These are phyloP conservation scores for Ceraceosorus guamensis DNA, from an alignment of 1,284 basidiomycete species.

Conservation along the genomic window DNA sequence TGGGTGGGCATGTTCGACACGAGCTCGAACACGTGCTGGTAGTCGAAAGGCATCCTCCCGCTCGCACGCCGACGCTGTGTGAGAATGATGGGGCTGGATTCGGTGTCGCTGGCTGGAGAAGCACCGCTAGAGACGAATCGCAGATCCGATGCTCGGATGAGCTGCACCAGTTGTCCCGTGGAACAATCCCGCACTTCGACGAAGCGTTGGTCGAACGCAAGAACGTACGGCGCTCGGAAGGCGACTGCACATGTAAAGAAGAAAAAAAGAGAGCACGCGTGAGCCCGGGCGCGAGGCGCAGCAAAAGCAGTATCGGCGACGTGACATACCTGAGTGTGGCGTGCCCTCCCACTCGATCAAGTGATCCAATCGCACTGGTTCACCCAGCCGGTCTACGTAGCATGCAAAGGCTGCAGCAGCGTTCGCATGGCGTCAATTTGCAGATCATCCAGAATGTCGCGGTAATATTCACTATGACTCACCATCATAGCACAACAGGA, in stretches of 20 bases:
- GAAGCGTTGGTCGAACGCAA: slow-evolving; percentile 83
- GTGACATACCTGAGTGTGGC: slow-evolving; percentile 19
- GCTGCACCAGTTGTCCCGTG: slow-evolving; percentile 78
- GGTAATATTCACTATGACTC: too few relatives aligned
- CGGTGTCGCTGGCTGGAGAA: slow-evolving; percentile 1
- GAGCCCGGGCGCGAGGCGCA: too few relatives aligned
- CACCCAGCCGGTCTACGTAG: slow-evolving; percentile 52
- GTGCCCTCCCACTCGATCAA: slow-evolving; percentile 93
- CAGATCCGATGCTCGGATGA: slow-evolving; percentile 73
- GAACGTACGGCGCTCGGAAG: slow-evolving; percentile 77
- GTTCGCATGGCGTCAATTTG: too few relatives aligned
- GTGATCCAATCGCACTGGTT: slow-evolving; percentile 55
- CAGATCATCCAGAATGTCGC: too few relatives aligned
- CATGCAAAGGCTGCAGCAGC: slow-evolving; percentile 78
- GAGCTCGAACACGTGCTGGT: slow-evolving; percentile 9
- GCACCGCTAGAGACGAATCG: slow-evolving; percentile 59
- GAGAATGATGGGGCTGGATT: slow-evolving; percentile 8
- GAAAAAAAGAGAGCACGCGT: too few relatives aligned
- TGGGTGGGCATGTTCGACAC: neutral
- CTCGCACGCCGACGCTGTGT: slow-evolving; percentile 4
- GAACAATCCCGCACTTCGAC: slow-evolving; percentile 83
- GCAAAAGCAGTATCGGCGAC: too few relatives aligned
- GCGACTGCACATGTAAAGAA: too few relatives aligned
- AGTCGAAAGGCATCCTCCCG: slow-evolving; percentile 6
- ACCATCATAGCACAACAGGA: slow-evolving; percentile 85